Base-by-base conservation (phyloP, 2,329 filamentous ascomycete species). In the Alternaria angustiovoidea region DNA sequence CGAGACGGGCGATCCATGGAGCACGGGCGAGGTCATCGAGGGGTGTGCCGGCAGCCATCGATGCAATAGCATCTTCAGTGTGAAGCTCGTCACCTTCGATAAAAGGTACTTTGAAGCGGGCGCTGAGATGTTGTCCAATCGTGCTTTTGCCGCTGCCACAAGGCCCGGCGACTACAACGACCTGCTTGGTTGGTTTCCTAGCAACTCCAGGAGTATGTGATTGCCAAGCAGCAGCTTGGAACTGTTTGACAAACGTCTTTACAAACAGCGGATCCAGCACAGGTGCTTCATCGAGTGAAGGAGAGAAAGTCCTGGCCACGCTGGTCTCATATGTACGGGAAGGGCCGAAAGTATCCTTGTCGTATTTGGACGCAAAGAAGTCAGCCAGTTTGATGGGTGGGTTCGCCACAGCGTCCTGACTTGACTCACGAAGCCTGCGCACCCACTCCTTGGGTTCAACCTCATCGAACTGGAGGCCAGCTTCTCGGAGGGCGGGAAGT, bases 351-450 rank as follows among this genome's bases (percentile, higher is more conserved):
- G 16, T 42, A n/a, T 67, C 64, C 3, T 56, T 59, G 48, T 83
- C 81, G 62, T 87, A 87, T 66, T 86, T 86, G 2, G 75, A 75
- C 4, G 78, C 72, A 59, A 86, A 87, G 75, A 85, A 87, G 42
- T 85, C 83, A 1, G 86, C 60, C 1, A 87, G 75, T 69, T 86
- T 86, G 63, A 85, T 79, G 0, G 83, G 80, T 11, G 85, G 84
- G 63, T 87, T 87, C 16, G 64, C 71, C 5, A 76, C 61, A 0
- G 83, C 82, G 67, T 87, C 83, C 2, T 77, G 78, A 51, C 86
- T 81, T 2, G 81, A 81, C 2, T 74, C 74, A 4, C 81, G 59
- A 6, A 86, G 68, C 30, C 63, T 62, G 46, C 51, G 51, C 12
- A 74, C 53, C 71, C 71, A 75, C 36, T 73, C 71, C 22, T 61